phyloP scores from a whole-genome alignment of 2,329 filamentous ascomycete genomes.

The Atkinsonella hypoxylon region DNA sequence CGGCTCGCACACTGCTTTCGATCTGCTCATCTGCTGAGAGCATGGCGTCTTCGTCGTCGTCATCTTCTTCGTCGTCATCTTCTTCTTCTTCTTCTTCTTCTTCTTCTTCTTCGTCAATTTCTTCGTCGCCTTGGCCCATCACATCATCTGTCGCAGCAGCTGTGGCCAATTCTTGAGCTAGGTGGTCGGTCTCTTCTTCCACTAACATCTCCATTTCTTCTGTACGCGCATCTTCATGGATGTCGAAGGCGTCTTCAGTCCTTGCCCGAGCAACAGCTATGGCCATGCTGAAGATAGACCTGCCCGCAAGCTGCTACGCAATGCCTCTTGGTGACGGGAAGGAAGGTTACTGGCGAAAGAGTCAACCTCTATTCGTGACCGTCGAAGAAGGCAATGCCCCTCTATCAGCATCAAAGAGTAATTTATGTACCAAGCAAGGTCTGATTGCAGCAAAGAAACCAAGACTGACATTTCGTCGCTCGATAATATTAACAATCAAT shows the following conservation, averaged over 20 bases:
- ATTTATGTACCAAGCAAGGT: background rate
- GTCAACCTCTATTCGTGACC: too few species aligned
- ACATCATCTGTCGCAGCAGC: slow-evolving; percentile 12
- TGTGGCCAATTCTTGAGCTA: slow-evolving; percentile 16
- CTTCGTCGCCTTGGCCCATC: slow-evolving; percentile 16
- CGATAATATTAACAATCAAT: background rate
- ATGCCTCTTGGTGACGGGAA: background rate
- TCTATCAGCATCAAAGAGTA: background rate
- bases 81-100: slow-evolving; percentile 22
- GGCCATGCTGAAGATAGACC: slow-evolving; percentile 4
- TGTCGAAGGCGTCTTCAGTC: slow-evolving; percentile 29
- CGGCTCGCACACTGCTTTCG: slow-evolving; percentile 60
- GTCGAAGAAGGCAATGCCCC: too few species aligned
- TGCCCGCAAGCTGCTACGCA: background rate
- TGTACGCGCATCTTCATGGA: slow-evolving; percentile 38
- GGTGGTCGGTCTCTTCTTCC: slow-evolving; percentile 25
- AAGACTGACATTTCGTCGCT: background rate
- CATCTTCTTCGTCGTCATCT: slow-evolving; percentile 25
- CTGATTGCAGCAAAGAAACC: background rate
- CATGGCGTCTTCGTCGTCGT: slow-evolving; percentile 28
- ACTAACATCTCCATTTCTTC: slow-evolving; percentile 39
- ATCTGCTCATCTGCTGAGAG: slow-evolving; percentile 49
- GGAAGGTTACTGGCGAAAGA: too few species aligned
- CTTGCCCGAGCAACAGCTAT: background rate
- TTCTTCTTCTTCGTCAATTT: slow-evolving; percentile 19